Conservation (phyloP, 1,284 basidiomycete species). For the Phylloboletellus chloephorus region DNA sequence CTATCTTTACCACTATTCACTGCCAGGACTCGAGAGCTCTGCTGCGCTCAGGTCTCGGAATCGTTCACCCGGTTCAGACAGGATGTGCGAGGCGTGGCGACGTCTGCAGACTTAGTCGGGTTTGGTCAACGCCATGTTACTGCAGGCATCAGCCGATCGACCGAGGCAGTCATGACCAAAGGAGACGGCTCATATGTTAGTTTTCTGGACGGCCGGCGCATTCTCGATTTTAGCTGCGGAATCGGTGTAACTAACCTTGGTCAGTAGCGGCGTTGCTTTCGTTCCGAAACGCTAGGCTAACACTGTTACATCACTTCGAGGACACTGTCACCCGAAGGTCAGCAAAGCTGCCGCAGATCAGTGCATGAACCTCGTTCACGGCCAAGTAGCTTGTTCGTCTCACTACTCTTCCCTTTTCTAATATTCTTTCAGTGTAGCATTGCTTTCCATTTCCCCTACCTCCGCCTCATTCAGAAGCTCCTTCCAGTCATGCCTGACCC, state of each 20-base stretch:
- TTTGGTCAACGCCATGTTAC: conserved; percentile 67
- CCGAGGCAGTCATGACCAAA: conserved; percentile 70
- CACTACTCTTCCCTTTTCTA: conserved; percentile 2
- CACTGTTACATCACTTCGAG: conserved; percentile 35
- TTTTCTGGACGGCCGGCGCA: conserved; percentile 62
- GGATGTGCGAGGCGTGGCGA: conserved; percentile 15
- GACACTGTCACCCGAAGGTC: conserved; percentile 84
- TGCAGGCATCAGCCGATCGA: conserved; percentile 60
- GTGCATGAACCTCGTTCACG: conserved; percentile 77
- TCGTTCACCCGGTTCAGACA: background rate
- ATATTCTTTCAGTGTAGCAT: conserved; percentile 60
- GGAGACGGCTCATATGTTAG: conserved; percentile 75
- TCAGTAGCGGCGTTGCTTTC: conserved; percentile 29
- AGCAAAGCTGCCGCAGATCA: conserved; percentile 84
- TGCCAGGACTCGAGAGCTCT: conserved; percentile 7
- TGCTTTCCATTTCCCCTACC: conserved; percentile 70
- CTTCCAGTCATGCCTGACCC: conserved; percentile 82
- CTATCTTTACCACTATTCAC: background rate
- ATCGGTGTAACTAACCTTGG: conserved; percentile 81
- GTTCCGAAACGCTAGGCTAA: conserved; percentile 2
- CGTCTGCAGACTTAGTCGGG: conserved; percentile 27
- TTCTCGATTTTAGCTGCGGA: conserved; percentile 84
- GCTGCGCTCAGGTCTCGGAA: background rate
- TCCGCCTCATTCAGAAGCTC: conserved; percentile 71
- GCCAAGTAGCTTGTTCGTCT: conserved; percentile 44